Evolutionary conservation across 2,329 filamentous ascomycete species (phyloP), one percentile per base, ranked within the genome.

Genomic region (Aspergillus novofumigatus): DNA sequence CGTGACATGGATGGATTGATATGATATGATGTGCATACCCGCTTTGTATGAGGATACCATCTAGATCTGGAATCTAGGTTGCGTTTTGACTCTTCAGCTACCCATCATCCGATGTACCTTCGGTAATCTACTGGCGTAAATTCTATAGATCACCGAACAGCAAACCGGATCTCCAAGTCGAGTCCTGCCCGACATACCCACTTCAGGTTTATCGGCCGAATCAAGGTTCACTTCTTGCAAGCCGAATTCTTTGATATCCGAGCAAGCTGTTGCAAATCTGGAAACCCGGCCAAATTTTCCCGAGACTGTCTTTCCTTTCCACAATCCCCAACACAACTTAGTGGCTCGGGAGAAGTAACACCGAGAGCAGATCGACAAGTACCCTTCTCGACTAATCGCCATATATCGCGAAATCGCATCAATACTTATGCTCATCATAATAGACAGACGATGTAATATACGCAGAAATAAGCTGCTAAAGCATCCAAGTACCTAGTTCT

Each of bases 1-100:
- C 14, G 75, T 89, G 14, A 88, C 85, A 0, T 88, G 81, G 71
- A 74, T 75, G 66, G 74, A 77, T 61, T 77, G 54, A 59, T 26
- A 44, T n/a, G 26, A 32, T 25, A 17, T 21, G 10, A 59, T 53
- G 20, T 14, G 26, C 26, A 3, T 25, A 3, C 23, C 49, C 2
- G 41, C n/a, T 20, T 44, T 44, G 21, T 44, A 11, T 44, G 21
- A 20, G 5, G n/a, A 44, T 44, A 44, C 41, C 41, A 44, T 44
- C 17, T 44, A 23, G 21, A 8, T 44, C 21, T 44, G 14, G 11
- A 48, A 28, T 23, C 25, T 45, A 54, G 55, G 54, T 51, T 52
- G 44, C 51, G 55, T 50, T 21, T 17, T 45, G 21, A 28, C 44
- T 21, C 3, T 11, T 21, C 3, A 44, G n/a, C 11, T 14, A n/a